A percentile compares a stretch with the other conserved stretches of the same genome.
Conservation (phyloP, 441 rosid species). For the Euphorbia schlechtendalii region DNA sequence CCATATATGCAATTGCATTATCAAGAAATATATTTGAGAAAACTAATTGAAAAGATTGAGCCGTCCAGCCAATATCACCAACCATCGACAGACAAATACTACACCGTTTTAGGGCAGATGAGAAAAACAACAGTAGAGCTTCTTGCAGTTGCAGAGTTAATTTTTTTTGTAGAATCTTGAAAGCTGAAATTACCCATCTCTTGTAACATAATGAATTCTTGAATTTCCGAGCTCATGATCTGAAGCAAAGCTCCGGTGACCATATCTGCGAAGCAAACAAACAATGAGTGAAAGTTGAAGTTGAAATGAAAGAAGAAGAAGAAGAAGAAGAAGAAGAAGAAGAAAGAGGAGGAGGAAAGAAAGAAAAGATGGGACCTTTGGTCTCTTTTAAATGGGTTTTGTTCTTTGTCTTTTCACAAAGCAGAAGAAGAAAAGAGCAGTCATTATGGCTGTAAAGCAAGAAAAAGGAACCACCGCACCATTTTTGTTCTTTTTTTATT, state of each 20-base stretch:
- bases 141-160: too few species aligned
- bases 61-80: constrained; percentile 1
- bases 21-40: not conserved
- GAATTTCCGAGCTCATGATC: too few species aligned
- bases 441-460: not conserved
- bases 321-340: not conserved
- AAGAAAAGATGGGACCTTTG: not conserved
- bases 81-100: not conserved
- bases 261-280: not conserved
- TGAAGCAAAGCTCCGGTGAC: not conserved
- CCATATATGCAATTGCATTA: not conserved
- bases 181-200: too few species aligned
- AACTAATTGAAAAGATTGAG: not conserved
- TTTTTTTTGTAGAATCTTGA: not conserved
- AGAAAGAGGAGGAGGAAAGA: not conserved
- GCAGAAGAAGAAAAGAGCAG: not conserved
- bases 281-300: too few species aligned
- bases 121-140: not conserved
- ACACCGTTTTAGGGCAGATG: not conserved
- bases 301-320: not conserved
- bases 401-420: not conserved
- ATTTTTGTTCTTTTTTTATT: too few species aligned
- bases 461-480: not conserved
- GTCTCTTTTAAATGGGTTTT: not conserved
- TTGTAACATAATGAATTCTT: too few species aligned